Evolutionary conservation across 306 rosid genomes (phyloP), one percentile per base, ranked within the genome.

Genomic region (Ziziphus jujuba): DNA sequence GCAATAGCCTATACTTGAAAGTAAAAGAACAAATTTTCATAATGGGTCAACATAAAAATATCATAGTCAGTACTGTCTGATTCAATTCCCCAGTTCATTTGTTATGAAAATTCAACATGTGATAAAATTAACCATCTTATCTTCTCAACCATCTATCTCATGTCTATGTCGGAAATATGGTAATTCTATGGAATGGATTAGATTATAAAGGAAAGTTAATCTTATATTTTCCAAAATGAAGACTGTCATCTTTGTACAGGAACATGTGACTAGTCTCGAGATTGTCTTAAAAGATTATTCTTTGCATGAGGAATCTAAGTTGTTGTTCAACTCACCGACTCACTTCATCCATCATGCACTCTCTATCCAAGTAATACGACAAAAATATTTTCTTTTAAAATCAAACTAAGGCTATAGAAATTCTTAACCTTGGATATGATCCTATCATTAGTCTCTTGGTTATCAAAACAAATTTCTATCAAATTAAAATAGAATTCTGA

Each of bases 291-390:
- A 40, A 10, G 45, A 40, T 40, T 40, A 40, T 40, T 8, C 45
- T 40, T 40, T 45, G 47, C 14, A n/a, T 43, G 28, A 31, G 36
- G 35, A 57, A 22, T 22, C 44, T 59, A 47, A 9, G 50, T 34
- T 58, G 58, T 45, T 48, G 34, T 21, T 34, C 48, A 58, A 69
- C 17, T 57, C 24, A 44, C 51, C 21, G 44, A 7, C 56, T 54
- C 56, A 53, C 19, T 56, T 40, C 55, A 61, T 43, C 9, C 36
- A 31, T 66, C 23, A 9, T 7, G n/a, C 44, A 11, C 51, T 28
- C 2, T 28, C 33, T 28, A 28, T 28, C 33, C 33, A 28, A 28
- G 33, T 28, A 28, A 28, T n/a, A 28, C 33, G 33, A 28, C 33
- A 28, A 21, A 36, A 12, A 34, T 8, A 34, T 35, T 21, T 23